Evolutionary conservation across 495 filamentous ascomycete species (phyloP).

Genomic region (Lentithecium fluviatile): DNA sequence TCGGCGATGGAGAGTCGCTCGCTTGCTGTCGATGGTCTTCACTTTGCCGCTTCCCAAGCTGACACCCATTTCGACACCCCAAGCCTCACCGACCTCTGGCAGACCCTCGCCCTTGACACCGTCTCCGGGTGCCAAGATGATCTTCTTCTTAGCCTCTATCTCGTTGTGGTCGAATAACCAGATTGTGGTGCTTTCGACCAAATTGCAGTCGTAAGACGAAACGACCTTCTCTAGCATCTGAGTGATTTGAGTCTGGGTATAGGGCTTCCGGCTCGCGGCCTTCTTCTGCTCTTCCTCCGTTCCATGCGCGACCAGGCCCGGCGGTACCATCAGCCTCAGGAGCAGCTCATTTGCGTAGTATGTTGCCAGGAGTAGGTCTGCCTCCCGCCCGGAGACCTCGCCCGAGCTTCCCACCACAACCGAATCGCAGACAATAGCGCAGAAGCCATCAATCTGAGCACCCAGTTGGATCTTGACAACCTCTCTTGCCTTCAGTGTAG

Average conservation of each 20-base stretch:
- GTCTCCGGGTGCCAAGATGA: slow-evolving; percentile 84
- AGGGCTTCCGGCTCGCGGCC: slow-evolving; percentile 70
- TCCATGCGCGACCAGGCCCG: slow-evolving; percentile 76
- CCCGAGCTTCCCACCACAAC: slow-evolving; percentile 66
- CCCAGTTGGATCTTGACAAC: slow-evolving; percentile 94
- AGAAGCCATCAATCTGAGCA: slow-evolving; percentile 96
- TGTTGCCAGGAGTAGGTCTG: slow-evolving; percentile 85
- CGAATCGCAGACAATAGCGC: slow-evolving; percentile 93
- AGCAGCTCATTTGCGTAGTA: slow-evolving; percentile 96
- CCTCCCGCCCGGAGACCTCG: slow-evolving; percentile 66
- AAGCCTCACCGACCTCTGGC: slow-evolving; percentile 90
- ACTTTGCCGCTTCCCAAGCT: slow-evolving; percentile 89
- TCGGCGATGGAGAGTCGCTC: slow-evolving; percentile 87
- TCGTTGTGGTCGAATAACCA: slow-evolving; percentile 96
- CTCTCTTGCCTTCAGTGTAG: slow-evolving; percentile 77
- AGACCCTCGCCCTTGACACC: slow-evolving; percentile 85
- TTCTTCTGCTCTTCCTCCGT: slow-evolving; percentile 93
- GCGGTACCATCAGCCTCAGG: slow-evolving; percentile 83
- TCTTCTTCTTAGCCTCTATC: slow-evolving; percentile 98
- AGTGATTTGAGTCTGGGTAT: slow-evolving; percentile 80
- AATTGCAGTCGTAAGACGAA: slow-evolving; percentile 83
- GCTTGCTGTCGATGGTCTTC: slow-evolving; percentile 75
- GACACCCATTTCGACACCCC: slow-evolving; percentile 95
- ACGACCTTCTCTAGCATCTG: slow-evolving; percentile 86
- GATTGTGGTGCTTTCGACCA: slow-evolving; percentile 96